A percentile compares a stretch with the other conserved stretches of the same genome.
Conservation (phyloP, 2,329 filamentous ascomycete genomes). For the Trichoderma sp. region DNA sequence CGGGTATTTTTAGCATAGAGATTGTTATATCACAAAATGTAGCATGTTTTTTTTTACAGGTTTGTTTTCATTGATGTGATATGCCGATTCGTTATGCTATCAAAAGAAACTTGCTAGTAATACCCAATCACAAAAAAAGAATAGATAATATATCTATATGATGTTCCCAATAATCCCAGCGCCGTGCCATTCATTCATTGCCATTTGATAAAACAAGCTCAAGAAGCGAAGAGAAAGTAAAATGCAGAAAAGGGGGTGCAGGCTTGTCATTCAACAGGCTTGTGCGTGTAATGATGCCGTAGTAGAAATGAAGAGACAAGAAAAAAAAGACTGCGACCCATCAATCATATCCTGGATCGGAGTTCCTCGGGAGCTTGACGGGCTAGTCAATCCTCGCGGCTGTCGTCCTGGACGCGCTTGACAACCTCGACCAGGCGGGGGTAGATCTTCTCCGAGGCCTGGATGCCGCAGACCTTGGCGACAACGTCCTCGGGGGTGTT, state of each 20-base stretch:
- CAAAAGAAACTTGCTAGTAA: slow-evolving; percentile 9
- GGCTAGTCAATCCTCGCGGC: slow-evolving; percentile 46
- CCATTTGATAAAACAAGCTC: slow-evolving; percentile 11
- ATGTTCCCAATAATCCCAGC: slow-evolving; percentile 25
- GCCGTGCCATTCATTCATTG: slow-evolving; percentile 24
- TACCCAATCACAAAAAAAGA: background rate
- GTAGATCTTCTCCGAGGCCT: slow-evolving; percentile 75
- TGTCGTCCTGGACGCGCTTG: slow-evolving; percentile 75
- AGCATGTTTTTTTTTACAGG: background rate
- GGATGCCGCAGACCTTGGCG: slow-evolving; percentile 77
- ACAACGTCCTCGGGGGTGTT: slow-evolving; percentile 74
- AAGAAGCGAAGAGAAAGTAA: slow-evolving; percentile 13
- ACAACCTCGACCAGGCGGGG: slow-evolving; percentile 74
- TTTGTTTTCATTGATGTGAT: slow-evolving; percentile 19
- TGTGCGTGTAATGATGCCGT: background rate
- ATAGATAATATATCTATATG: slow-evolving; percentile 23
- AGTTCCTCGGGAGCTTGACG: background rate
- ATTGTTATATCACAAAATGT: background rate
- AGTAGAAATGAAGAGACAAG: background rate
- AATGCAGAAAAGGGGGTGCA: background rate
- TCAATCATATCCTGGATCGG: slow-evolving; percentile 14
- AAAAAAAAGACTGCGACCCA: background rate
- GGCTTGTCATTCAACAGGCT: slow-evolving; percentile 20
- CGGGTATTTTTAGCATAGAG: background rate
- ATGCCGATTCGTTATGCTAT: slow-evolving; percentile 17